Percentiles rank a stretch among this genome's conserved stretches.
Conservation (phyloP, 2,329 filamentous ascomycete genomes). For the Pyrenochaeta sp. region DNA sequence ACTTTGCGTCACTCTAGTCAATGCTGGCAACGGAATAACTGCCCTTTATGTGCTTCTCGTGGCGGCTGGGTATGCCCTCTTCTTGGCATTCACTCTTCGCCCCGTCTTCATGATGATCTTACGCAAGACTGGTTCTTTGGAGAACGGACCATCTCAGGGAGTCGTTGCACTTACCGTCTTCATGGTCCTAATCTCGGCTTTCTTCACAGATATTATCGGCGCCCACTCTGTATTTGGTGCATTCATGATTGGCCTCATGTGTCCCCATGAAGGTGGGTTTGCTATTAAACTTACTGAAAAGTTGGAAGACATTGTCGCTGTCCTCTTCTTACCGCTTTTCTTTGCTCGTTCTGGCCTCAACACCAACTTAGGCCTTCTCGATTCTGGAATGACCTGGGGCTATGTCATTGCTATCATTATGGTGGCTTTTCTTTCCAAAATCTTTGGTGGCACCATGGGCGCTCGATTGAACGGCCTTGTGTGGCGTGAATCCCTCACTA, state of each 20-base stretch:
- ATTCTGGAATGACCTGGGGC: constrained; percentile 82
- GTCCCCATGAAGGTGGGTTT: constrained; percentile 86
- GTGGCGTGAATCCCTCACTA: constrained; percentile 87
- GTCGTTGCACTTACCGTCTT: constrained; percentile 83
- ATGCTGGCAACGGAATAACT: constrained; percentile 79
- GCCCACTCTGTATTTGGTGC: constrained; percentile 92
- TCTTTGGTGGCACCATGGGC: constrained; percentile 79
- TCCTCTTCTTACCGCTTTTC: constrained; percentile 85
- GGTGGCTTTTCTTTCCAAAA: constrained; percentile 83
- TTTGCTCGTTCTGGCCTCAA: constrained; percentile 89
- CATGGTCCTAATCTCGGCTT: constrained; percentile 78
- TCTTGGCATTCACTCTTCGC: constrained; percentile 74
- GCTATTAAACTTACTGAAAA: constrained; percentile 90
- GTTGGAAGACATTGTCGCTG: constrained; percentile 84
- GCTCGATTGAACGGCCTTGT: constrained; percentile 77
- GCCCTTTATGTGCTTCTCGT: constrained; percentile 83
- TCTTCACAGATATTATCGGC: constrained; percentile 87
- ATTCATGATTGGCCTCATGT: constrained; percentile 85
- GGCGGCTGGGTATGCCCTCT: constrained; percentile 74
- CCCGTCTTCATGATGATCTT: constrained; percentile 78
- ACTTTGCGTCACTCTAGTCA: constrained; percentile 88
- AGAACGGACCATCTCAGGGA: constrained; percentile 84
- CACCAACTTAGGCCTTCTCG: constrained; percentile 83
- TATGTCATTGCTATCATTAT: constrained; percentile 84
- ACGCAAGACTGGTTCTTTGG: constrained; percentile 74